Evolutionary conservation across 345 rosid species (phyloP), one percentile per base, ranked within the genome.

Genomic region (Euphorbia tirucalli): DNA sequence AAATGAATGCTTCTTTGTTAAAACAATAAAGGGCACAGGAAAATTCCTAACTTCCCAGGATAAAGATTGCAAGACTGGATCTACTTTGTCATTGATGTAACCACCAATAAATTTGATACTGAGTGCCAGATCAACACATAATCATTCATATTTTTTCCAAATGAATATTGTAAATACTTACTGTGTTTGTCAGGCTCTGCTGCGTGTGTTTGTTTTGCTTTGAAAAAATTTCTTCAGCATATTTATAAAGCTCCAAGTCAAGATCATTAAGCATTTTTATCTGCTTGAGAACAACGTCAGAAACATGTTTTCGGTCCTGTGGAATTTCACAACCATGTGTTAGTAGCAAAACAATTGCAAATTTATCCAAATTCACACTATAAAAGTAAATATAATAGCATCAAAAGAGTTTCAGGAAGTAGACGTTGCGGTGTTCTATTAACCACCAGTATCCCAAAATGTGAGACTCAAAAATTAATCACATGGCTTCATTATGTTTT

Each of bases 211-310:
- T 71, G 72, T 85, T 89, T 74, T 90, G 88, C 83, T 87, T 88
- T 16, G 81, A 85, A 75, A 88, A 95, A 22, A 95, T 82, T 70
- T 78, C 85, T 75, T 71, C 79, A 13, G 97, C 97, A 76, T 95
- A 87, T 73, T 89, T 80, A 76, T 89, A 95, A 25, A 95, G 93
- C 83, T 92, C 90, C 70, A 87, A 19, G 69, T 95, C 97, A 32
- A 95, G 97, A 68, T 68, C 66, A 85, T 95, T 95, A n/a, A 86
- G 88, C n/a, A 85, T 83, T 83, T 73, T 87, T 70, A 95, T 89
- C 85, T 83, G 80, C 81, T 81, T 75, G 15, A 90, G 81, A 62
- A 92, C 85, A 71, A 32, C 75, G 37, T 74, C 81, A 41, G 89
- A 78, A 74, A 95, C 87, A 72, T 70, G 75, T 27, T 60, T 78